phyloP scores from a whole-genome alignment of 441 rosid genomes.

The Gossypium gossypioides region DNA sequence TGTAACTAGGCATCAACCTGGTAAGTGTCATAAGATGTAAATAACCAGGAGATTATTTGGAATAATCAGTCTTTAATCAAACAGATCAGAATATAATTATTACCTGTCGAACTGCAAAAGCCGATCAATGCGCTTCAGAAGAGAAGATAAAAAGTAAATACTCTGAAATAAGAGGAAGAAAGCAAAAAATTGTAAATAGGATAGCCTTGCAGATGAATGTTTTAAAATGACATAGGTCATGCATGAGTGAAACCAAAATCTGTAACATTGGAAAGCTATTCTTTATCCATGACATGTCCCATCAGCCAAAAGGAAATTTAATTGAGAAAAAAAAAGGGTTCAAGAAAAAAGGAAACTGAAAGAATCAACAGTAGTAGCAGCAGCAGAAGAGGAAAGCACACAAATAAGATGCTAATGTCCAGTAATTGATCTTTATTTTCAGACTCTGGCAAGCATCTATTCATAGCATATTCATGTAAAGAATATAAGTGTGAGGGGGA shows the following conservation, averaged over 20 bases:
- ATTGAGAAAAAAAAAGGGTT: not conserved
- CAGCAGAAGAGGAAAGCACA: not conserved
- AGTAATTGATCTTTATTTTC: not conserved
- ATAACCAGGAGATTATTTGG: constrained; percentile 11
- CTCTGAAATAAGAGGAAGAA: constrained; percentile 51
- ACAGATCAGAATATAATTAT: constrained; percentile 21
- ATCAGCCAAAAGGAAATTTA: not conserved
- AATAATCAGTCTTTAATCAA: not conserved
- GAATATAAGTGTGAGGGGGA: not conserved
- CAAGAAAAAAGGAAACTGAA: not conserved
- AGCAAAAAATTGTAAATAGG: constrained; percentile 10
- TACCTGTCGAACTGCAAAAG: constrained; percentile 98
- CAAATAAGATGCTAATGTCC: not conserved
- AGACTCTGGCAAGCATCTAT: not conserved
- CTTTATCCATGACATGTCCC: not conserved
- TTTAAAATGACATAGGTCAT: not conserved
- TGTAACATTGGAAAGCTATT: not conserved
- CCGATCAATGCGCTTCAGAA: constrained; percentile 81
- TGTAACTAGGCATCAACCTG: constrained; percentile 96
- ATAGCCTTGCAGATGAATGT: constrained; percentile 9
- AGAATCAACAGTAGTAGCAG: not conserved
- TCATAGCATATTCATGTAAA: not conserved
- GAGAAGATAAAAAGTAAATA: constrained; percentile 64
- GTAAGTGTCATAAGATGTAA: constrained; percentile 17
- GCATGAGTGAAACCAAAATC: not conserved